Evolutionary conservation across 371 early-diverging fungal genomes (phyloP).

Genomic region (Zancudomyces culisetae): DNA sequence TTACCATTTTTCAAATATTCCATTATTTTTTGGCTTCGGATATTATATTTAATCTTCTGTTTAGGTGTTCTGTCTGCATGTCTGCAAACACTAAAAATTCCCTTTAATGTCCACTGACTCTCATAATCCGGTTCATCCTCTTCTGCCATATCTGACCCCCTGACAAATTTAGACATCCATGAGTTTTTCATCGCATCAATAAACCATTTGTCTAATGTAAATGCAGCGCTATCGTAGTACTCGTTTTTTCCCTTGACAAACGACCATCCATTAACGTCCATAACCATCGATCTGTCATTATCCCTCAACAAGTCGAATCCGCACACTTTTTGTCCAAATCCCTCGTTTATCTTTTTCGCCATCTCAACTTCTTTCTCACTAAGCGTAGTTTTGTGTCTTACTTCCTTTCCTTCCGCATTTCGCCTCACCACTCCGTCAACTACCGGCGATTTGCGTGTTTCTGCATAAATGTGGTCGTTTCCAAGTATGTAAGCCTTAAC

Average conservation of each 20-base stretch:
- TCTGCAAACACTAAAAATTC: slow-evolving; percentile 76
- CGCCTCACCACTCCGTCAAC: slow-evolving; percentile 93
- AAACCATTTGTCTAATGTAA: slow-evolving; percentile 48
- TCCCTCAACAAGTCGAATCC: slow-evolving; percentile 89
- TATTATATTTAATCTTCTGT: slow-evolving; percentile 75
- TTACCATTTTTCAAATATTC: slow-evolving; percentile 39
- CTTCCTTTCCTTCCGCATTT: slow-evolving; percentile 93
- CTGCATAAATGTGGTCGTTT: slow-evolving; percentile 76
- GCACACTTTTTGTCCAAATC: slow-evolving; percentile 87
- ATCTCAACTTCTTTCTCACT: slow-evolving; percentile 63
- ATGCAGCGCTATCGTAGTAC: slow-evolving; percentile 80
- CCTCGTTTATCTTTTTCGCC: slow-evolving; percentile 54
- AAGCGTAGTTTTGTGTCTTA: slow-evolving; percentile 73
- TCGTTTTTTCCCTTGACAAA: slow-evolving; percentile 94
- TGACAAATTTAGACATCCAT: slow-evolving; percentile 33
- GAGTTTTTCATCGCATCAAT: slow-evolving; percentile 31
- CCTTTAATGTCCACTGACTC: slow-evolving; percentile 82
- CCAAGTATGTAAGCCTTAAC: slow-evolving; percentile 96
- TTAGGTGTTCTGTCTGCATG: slow-evolving; percentile 97
- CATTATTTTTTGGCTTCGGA: slow-evolving; percentile 42
- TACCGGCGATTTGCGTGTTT: slow-evolving; percentile 96
- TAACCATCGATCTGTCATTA: slow-evolving; percentile 71
- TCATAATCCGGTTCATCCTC: slow-evolving; percentile 48
- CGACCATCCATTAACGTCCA: slow-evolving; percentile 99
- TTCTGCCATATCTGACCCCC: too few relatives aligned